Base-by-base conservation (phyloP, 768 basidiomycete species). In the Leccinum subgranulosum region DNA sequence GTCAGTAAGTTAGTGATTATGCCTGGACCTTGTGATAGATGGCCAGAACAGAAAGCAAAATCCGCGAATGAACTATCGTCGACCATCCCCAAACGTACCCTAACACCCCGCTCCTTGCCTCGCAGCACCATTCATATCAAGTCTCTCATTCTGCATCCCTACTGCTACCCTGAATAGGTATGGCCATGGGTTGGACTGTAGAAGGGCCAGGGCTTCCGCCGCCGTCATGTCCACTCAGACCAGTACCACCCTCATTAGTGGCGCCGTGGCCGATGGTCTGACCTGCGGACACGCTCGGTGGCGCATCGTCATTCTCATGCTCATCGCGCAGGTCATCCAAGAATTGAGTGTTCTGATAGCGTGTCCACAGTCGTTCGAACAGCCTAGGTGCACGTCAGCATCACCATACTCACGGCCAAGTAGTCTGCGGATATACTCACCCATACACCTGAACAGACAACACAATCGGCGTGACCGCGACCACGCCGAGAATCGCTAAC, bases 401-500 rank as follows among this genome's bases (percentile, higher is more conserved):
- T 21, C 52, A 21, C 17, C 31, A 6, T 9, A 14, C 2, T 28
- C 19, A 15, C 11, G 2, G 31, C 51, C 19, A 14, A 8, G 1
- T 2, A 21, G 25, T 19, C 19, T 41, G 39, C 9, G 15, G 6
- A 14, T 27, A 41, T 29, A 65, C 66, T 25, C 23, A 68, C 66
- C 10, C 48, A 43, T 53, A 53, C 25, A 28, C 47, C 23, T 11
- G n/a, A 6, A 41, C 45, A 21, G 59, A 62, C 10, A 52, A 29
- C 36, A 58, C 55, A 23, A 59, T n/a, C 3, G 67, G 67, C 14
- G 52, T 1, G 25, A 54, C 17, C 1, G 59, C 14, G 3, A 58
- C 19, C 12, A 56, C 51, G 3, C 59, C 60, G 6, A 66, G 58
- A 29, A 64, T 9, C 2, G 62, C 65, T 11, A 68, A 34, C 0